Evolutionary conservation across 305 asterid genomes (phyloP), one percentile per base, ranked within the genome.

Genomic region (Fraxinus dipetala): DNA sequence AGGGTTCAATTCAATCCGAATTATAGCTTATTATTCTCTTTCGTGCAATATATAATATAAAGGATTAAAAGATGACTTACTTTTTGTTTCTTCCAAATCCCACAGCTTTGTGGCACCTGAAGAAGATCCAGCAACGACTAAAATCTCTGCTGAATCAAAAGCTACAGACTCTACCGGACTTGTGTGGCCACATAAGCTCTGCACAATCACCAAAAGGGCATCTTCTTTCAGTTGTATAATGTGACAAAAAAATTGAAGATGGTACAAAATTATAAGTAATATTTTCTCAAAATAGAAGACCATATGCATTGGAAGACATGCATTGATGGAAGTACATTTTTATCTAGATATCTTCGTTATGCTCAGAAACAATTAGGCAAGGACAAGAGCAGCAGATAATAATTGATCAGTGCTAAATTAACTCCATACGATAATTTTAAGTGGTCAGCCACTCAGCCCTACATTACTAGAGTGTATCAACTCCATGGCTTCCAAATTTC

Each of bases 1-100:
- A 20, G 76, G 72, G 63, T 82, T 77, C 65, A 13, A 78, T 77
- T 36, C 56, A 8, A 35, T 34, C 65, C 48, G 51, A 35, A 75
- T 69, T 67, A 30, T 20, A 24, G 32, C 59, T 80, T 43, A 51
- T 78, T 36, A 9, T 31, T 72, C 63, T 31, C 36, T 28, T 67
- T 13, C 6, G 6, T 9, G 26, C 11, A 77, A 28, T 61, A 51
- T 20, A 73, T 36, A 79, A 45, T 40, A 78, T 78, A 77, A 67
- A 59, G 78, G 61, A 76, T 65, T 76, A 78, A 75, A 76, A 79
- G 26, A 72, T 38, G 69, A 84, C 97, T 87, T 85, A 96, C 99
- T 91, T 87, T 95, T 96, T 74, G 96, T 91, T 87, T 95, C 98
- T 88, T 95, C 98, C 85, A 96, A 85, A 86, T 96, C 99, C 99